Conservation (phyloP, 345 rosid genomes). For the Euclidium syriacum region DNA sequence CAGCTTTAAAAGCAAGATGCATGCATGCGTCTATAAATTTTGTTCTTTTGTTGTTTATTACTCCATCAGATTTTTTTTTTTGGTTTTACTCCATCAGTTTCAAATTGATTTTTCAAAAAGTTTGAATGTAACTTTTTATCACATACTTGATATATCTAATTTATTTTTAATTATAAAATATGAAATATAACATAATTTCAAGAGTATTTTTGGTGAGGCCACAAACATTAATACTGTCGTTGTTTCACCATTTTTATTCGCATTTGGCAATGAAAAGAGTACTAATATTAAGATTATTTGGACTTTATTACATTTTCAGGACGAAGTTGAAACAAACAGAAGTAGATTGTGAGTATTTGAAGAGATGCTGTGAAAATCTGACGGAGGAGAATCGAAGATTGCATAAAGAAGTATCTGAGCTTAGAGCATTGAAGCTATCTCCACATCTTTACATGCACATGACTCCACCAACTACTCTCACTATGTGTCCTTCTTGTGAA, state of each 20-base stretch:
- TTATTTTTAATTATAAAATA: no score
- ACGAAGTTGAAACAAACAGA: conserved; percentile 90
- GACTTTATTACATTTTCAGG: conserved; percentile 29
- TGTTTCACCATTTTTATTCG: no score
- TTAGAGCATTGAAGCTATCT: conserved; percentile 68
- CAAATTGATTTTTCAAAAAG: no score
- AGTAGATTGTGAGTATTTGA: conserved; percentile 77
- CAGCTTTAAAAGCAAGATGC: neutral
- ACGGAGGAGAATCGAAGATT: conserved; percentile 69
- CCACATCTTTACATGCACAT: conserved; percentile 71
- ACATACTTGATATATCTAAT: no score
- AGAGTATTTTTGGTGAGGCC: no score
- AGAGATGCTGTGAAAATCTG: conserved; percentile 71
- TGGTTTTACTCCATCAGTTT: no score
- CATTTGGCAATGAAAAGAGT: no score
- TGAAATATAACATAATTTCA: no score
- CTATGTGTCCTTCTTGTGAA: conserved; percentile 89
- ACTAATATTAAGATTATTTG: neutral
- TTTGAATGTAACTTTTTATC: no score
- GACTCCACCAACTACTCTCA: conserved; percentile 86
- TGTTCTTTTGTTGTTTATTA: neutral
- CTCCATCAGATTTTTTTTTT: no score
- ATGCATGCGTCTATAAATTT: conserved; percentile 13
- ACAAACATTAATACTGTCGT: no score
- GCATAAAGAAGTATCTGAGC: conserved; percentile 82